Base-by-base conservation (phyloP, 2,329 filamentous ascomycete species). In the Fonsecaea pedrosoi region DNA sequence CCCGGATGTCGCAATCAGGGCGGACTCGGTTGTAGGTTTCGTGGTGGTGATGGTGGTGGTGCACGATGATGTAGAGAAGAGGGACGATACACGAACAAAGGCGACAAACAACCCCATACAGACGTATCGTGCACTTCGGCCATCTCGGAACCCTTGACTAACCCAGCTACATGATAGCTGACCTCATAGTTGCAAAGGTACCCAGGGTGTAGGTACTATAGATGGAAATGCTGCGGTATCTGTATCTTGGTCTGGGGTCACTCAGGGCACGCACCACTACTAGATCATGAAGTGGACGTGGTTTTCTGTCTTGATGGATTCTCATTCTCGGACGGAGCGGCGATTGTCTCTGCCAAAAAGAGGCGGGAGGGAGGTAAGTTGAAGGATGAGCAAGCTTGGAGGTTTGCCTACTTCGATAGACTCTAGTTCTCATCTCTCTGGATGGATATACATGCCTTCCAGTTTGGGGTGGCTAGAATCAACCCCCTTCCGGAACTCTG, bases 21-120 rank as follows among this genome's bases (percentile, higher is more conserved):
- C 3, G 15, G 12, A 42, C 1, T 32, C 30, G 6, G 38, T 13
- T 18, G 6, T 18, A 45, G n/a, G 40, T 15, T 12, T 25, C 25
- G 25, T 45, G n/a, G 40, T 45, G 40, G 40, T 45, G 40, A 4
- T 38, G 9, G 6, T 8, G 40, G n/a, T 25, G 34, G 30, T 32
- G 30, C 30, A 62, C 45, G 59, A 62, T 50, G 59, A 54, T 40
- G 42, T 60, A n/a, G 25, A 53, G 15, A 54, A 30, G 50, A 18
- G 25, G 30, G 10, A 38, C 35, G 12, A 45, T 21, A n/a, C 5
- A 9, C 15, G 40, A n/a, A 45, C 40, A 7, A 45, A 12, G 5
- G 30, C 30, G 30, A 32, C 30, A 40, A 40, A 40, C 38, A 4
- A 42, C 38, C 5, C 38, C 40, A 45, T 4, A 45, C 4, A 45